Evolutionary conservation across 345 rosid genomes (phyloP).

Genomic region (Microthlaspi erraticum): DNA sequence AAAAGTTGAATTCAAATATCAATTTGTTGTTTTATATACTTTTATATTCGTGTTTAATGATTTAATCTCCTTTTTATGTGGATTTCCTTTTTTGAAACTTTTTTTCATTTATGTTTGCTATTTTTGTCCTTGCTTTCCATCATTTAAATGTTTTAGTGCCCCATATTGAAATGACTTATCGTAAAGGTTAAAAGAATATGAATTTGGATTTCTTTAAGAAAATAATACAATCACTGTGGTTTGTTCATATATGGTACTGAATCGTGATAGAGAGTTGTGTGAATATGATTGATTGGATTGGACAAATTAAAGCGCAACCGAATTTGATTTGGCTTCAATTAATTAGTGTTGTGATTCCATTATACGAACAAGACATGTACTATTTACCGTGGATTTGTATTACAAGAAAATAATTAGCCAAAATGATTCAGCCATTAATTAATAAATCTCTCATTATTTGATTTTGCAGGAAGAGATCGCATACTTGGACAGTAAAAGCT

Average conservation of each 20-base stretch:
- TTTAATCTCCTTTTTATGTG: slow-evolving; percentile 17
- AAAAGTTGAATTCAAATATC: background rate
- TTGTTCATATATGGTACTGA: background rate
- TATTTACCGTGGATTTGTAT: slow-evolving; percentile 25
- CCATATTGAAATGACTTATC: slow-evolving; percentile 25
- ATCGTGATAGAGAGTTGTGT: slow-evolving; percentile 24
- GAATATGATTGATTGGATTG: slow-evolving; percentile 31
- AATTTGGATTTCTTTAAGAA: background rate
- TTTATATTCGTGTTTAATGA: slow-evolving; percentile 17
- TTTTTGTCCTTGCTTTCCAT: slow-evolving; percentile 8
- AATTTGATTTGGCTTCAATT: background rate
- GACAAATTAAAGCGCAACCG: slow-evolving; percentile 4
- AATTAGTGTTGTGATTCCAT: background rate
- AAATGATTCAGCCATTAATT: background rate
- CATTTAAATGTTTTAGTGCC: slow-evolving; percentile 30
- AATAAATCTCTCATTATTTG: background rate
- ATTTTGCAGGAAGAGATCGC: slow-evolving; percentile 54
- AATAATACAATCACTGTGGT: background rate
- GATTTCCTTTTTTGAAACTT: background rate
- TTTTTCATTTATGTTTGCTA: background rate
- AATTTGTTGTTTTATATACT: background rate
- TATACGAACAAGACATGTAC: background rate
- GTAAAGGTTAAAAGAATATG: slow-evolving; percentile 10
- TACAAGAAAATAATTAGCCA: background rate
- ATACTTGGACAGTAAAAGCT: slow-evolving; percentile 47